Conservation (phyloP, 305 asterid genomes). For the Fraxinus angustifolia region DNA sequence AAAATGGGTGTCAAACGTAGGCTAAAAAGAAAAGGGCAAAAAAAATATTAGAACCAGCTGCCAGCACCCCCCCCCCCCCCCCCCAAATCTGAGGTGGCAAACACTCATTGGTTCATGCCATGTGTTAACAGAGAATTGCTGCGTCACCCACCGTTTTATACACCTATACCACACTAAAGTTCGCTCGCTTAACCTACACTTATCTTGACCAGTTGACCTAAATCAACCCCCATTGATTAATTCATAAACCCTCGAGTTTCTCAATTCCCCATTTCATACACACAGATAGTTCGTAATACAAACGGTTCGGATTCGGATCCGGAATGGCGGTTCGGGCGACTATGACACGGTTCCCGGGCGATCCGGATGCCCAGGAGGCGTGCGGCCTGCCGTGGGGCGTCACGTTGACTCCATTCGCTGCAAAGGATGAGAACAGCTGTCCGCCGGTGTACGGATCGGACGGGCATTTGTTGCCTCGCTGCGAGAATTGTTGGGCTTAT, state of each 20-base stretch:
- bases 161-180: neutral
- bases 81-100: neutral
- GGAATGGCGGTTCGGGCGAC: conserved; percentile 87
- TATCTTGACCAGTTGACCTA: neutral
- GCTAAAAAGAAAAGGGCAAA: too few relatives aligned
- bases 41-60: neutral
- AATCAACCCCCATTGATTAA: neutral
- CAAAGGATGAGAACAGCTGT: conserved; percentile 77
- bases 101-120: neutral
- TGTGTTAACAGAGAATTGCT: neutral
- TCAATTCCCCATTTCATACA: neutral
- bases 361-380: conserved; percentile 60
- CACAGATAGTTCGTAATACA: neutral
- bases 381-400: conserved; percentile 92
- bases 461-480: conserved; percentile 74
- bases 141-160: neutral
- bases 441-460: conserved; percentile 89
- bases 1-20: too few relatives aligned
- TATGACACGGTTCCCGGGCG: conserved; percentile 66
- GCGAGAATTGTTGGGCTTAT: conserved; percentile 97
- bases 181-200: neutral
- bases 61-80: neutral
- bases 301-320: conserved; percentile 26
- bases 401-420: conserved; percentile 79
- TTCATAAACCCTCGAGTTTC: neutral